These are phyloP conservation scores for Backusella liffmaniae DNA, from an alignment of 192 early-diverging fungal species.

Conservation along the genomic window DNA sequence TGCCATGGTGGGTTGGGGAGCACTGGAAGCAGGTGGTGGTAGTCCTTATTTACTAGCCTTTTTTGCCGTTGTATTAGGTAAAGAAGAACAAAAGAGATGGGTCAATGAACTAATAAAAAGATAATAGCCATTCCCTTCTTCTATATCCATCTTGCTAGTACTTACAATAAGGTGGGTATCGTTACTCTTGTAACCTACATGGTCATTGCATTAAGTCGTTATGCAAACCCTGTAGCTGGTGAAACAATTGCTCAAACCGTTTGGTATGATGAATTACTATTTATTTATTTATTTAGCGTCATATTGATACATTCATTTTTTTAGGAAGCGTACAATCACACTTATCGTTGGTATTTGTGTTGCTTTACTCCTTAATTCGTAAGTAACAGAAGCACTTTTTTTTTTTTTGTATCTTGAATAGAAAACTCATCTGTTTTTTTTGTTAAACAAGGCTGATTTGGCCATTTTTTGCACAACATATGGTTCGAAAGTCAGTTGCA, in stretches of 20 bases:
- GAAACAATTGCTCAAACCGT: conserved; percentile 31
- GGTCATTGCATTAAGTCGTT: conserved; percentile 31
- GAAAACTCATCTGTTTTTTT: too few species aligned
- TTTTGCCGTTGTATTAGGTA: conserved; percentile 36
- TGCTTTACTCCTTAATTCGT: conserved; percentile 52
- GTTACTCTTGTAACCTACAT: conserved; percentile 31
- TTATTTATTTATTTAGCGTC: neutral
- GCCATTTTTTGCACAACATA: conserved; percentile 74
- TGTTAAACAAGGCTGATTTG: conserved; percentile 22
- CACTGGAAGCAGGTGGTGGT: conserved; percentile 21
- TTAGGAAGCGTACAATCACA: conserved; percentile 46
- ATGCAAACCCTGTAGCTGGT: conserved; percentile 21
- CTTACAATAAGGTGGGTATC: conserved; percentile 33
- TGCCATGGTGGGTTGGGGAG: conserved; percentile 38
- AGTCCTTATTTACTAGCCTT: conserved; percentile 31
- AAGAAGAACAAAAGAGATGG: neutral
- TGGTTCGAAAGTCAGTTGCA: conserved; percentile 57
- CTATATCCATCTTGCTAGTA: conserved; percentile 36
- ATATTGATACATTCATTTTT: neutral
- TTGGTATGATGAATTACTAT: conserved; percentile 22
- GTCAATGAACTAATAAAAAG: neutral
- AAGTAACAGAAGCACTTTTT: neutral
- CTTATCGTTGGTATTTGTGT: conserved; percentile 61
- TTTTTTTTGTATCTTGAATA: too few species aligned
- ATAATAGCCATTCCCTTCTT: conserved; percentile 33